These are phyloP conservation scores for Aspergillus udagawae DNA, from an alignment of 2,329 filamentous ascomycete species.

Conservation along the genomic window DNA sequence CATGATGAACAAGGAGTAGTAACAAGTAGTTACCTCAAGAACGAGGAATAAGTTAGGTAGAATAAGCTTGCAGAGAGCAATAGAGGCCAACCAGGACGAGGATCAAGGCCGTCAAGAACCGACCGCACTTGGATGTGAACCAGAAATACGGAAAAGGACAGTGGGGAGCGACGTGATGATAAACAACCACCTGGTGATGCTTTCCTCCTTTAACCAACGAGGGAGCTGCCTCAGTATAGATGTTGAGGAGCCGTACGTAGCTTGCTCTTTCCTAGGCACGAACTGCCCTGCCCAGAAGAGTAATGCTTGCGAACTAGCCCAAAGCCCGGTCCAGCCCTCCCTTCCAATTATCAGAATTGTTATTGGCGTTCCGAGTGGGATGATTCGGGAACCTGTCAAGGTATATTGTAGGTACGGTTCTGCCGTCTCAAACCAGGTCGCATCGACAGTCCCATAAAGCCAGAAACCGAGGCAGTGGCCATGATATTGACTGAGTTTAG, in stretches of 20 bases:
- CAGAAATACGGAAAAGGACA: too few relatives aligned
- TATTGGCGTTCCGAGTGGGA: background rate
- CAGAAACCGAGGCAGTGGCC: background rate
- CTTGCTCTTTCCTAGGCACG: background rate
- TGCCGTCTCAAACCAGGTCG: background rate
- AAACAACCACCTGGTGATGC: background rate
- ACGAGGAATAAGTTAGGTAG: background rate
- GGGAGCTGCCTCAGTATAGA: too few relatives aligned
- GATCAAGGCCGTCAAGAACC: constrained; percentile 1
- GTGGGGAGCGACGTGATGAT: background rate
- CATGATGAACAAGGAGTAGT: constrained; percentile 13
- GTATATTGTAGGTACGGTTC: background rate
- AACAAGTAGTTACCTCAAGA: background rate
- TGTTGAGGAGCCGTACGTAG: background rate
- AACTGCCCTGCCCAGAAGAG: constrained; percentile 5
- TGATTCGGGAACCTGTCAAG: background rate
- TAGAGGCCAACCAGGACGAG: constrained; percentile 32
- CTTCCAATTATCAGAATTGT: background rate
- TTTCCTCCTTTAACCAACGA: background rate
- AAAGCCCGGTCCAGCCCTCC: background rate
- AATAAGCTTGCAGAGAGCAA: constrained; percentile 41
- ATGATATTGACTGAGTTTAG: background rate
- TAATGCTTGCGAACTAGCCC: constrained; percentile 7
- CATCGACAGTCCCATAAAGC: background rate
- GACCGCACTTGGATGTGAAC: constrained; percentile 1